Evolutionary conservation across 139 green algal genomes (phyloP).

Genomic region (Tetraselmis striata): DNA sequence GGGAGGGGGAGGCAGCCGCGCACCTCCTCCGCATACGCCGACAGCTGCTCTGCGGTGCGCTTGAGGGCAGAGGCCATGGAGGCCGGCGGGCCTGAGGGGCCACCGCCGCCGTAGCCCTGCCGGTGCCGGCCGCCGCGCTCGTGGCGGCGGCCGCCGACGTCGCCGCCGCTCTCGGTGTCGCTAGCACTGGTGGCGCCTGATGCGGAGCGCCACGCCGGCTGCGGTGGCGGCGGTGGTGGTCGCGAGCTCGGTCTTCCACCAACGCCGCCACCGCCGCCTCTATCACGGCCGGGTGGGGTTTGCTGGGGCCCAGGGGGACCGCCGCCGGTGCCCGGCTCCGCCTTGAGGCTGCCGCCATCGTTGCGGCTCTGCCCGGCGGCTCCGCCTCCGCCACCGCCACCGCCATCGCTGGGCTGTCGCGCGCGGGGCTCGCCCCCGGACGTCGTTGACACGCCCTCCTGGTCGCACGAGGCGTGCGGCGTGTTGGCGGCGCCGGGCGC

Average conservation of each 20-base stretch:
- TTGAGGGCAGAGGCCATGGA: background rate
- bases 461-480: background rate
- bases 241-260: too few species aligned
- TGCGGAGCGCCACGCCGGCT: too few species aligned
- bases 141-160: too few species aligned
- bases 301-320: too few species aligned
- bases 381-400: background rate
- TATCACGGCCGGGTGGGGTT: too few species aligned
- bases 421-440: background rate
- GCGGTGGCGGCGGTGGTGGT: too few species aligned
- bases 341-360: background rate
- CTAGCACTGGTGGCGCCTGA: background rate
- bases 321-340: background rate
- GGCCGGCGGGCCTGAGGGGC: too few species aligned
- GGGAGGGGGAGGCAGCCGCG: background rate
- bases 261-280: too few species aligned
- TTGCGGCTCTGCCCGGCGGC: background rate
- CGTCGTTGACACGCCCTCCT: background rate
- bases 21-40: background rate
- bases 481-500: background rate
- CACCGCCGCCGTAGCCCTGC: background rate
- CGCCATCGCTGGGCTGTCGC: background rate
- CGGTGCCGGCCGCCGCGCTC: background rate
- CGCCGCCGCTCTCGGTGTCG: background rate
- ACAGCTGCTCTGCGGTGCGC: background rate